Base-by-base conservation (phyloP, 495 filamentous ascomycete species). In the Staphylotrichum longicolle region DNA sequence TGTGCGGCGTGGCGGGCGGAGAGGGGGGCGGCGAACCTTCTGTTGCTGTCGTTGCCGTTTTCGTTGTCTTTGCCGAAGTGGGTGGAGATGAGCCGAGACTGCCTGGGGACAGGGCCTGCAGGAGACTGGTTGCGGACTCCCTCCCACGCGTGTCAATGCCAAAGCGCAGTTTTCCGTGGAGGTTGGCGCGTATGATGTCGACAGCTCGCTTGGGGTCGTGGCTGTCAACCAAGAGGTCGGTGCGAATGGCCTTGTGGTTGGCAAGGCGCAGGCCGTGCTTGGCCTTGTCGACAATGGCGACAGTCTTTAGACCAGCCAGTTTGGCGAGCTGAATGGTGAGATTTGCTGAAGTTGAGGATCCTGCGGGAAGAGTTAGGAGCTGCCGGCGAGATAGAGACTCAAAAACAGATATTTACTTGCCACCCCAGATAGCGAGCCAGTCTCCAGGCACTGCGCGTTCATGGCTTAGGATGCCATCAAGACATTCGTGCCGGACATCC, bases 361-460 rank as follows among this genome's bases (percentile, higher is more conserved):
- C 83, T 84, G 37, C 37, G 32, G n/a, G n/a, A n/a, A n/a, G n/a
- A n/a, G n/a, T n/a, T n/a, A n/a, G n/a, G n/a, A n/a, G n/a, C n/a
- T n/a, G n/a, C n/a, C n/a, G n/a, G n/a, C n/a, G n/a, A n/a, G n/a
- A n/a, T n/a, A n/a, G n/a, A n/a, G n/a, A n/a, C n/a, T n/a, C n/a
- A n/a, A n/a, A n/a, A n/a, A n/a, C n/a, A n/a, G n/a, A n/a, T n/a
- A n/a, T n/a, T n/a, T n/a, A n/a, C n/a, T n/a, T 75, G 81, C 85
- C 86, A 64, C 86, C 87, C 86, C 86, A 90, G 12, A 89, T 82
- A 10, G 80, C 84, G 57, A 90, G 68, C 86, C 86, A 90, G 35
- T 89, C 86, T 0, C 83, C 85, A 8, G 62, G 45, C 50, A 72
- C 70, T 2, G 79, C 74, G 40, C 78, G 72, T 60, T 84, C 83